Evolutionary conservation across 2,329 filamentous ascomycete species (phyloP).

Genomic region (Aspergillus piperis): DNA sequence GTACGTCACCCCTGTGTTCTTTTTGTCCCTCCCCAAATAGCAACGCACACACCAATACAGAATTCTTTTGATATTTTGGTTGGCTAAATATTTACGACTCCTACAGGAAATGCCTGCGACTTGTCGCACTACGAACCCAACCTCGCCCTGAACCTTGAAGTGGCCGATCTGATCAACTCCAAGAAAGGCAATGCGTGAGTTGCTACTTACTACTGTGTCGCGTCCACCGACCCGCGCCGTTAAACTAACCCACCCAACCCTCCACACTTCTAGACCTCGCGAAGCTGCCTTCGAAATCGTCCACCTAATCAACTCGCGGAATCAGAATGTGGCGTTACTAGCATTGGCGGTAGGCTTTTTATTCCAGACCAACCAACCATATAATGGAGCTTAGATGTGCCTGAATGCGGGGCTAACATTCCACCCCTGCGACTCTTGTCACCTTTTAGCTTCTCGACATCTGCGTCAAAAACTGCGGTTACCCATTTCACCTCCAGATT

Average conservation of each 20-base stretch:
- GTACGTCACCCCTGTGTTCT: slow-evolving; percentile 44
- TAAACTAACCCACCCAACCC: background rate
- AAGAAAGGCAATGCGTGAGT: slow-evolving; percentile 87
- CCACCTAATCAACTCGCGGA: slow-evolving; percentile 93
- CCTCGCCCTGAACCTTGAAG: slow-evolving; percentile 92
- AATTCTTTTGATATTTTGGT: background rate
- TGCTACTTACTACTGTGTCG: background rate
- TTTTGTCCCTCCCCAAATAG: slow-evolving; percentile 1
- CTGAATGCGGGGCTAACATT: slow-evolving; percentile 20
- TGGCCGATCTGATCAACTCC: slow-evolving; percentile 91
- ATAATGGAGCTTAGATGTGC: slow-evolving; percentile 15
- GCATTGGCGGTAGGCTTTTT: slow-evolving; percentile 66
- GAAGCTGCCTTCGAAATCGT: slow-evolving; percentile 94
- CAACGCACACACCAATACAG: background rate
- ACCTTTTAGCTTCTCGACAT: slow-evolving; percentile 77
- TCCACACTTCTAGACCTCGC: slow-evolving; percentile 61
- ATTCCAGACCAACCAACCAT: slow-evolving; percentile 11
- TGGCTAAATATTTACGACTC: too few species aligned
- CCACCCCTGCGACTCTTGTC: background rate
- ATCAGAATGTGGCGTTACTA: slow-evolving; percentile 89
- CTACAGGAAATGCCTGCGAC: slow-evolving; percentile 83
- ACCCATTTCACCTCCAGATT: slow-evolving; percentile 97
- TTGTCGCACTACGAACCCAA: slow-evolving; percentile 98
- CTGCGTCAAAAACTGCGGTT: slow-evolving; percentile 99
- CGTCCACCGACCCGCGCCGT: background rate